Evolutionary conservation across 1,139 yeast species (phyloP).

Genomic region (Candida glucosophila): DNA sequence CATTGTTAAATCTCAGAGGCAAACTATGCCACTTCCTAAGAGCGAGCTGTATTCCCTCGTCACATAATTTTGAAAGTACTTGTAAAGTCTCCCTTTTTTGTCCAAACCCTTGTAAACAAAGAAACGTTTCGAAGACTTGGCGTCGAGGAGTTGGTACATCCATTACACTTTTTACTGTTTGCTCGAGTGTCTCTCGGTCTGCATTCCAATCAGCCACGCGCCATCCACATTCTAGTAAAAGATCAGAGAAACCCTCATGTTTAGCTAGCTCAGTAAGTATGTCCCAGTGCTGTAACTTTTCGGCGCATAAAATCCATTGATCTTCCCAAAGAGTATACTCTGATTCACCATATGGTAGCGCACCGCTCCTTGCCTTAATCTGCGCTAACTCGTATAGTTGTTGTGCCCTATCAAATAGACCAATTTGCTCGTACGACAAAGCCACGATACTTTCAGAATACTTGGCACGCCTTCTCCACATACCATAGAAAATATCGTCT

Average conservation of each 20-base stretch:
- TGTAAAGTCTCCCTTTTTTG: slow-evolving; percentile 78
- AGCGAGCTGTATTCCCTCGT: slow-evolving; percentile 92
- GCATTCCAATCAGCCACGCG: slow-evolving; percentile 98
- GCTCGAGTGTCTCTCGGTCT: slow-evolving; percentile 90
- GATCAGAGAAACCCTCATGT: slow-evolving; percentile 95
- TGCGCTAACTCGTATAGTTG: slow-evolving; percentile 96
- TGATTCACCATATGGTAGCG: slow-evolving; percentile 88
- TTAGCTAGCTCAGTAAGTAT: slow-evolving; percentile 92
- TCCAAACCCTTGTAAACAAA: slow-evolving; percentile 88
- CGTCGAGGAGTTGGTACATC: slow-evolving; percentile 98
- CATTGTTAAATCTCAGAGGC: slow-evolving; percentile 70
- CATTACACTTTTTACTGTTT: slow-evolving; percentile 91
- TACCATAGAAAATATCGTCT: slow-evolving; percentile 94
- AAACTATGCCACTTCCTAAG: slow-evolving; percentile 89
- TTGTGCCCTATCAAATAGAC: slow-evolving; percentile 91
- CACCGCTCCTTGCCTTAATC: slow-evolving; percentile 93
- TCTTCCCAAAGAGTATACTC: slow-evolving; percentile 98
- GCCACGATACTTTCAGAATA: slow-evolving; percentile 91
- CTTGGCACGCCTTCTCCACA: slow-evolving; percentile 94
- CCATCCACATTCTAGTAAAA: slow-evolving; percentile 97
- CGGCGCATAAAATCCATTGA: slow-evolving; percentile 96
- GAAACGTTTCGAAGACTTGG: slow-evolving; percentile 89
- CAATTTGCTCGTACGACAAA: slow-evolving; percentile 87
- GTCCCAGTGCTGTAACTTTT: slow-evolving; percentile 97
- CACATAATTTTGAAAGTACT: slow-evolving; percentile 79